Evolutionary conservation across 495 filamentous ascomycete genomes (phyloP).

Genomic region (Penicillium coprophilum): DNA sequence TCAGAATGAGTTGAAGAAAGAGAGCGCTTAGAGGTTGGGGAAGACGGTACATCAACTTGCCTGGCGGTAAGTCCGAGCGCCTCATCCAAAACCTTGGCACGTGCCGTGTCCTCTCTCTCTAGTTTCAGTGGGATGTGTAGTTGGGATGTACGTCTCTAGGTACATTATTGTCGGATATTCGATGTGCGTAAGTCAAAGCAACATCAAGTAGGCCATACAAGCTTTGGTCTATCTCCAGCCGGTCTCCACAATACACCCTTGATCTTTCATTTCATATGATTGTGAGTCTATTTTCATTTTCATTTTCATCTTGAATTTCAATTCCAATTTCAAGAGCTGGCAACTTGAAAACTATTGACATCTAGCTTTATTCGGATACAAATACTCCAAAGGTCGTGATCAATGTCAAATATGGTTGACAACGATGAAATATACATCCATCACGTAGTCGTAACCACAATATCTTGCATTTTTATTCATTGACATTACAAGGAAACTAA

Average conservation of each 20-base stretch:
- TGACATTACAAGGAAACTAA: not conserved
- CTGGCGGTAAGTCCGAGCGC: slow-evolving; percentile 18
- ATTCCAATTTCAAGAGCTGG: not conserved
- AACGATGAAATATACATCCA: not conserved
- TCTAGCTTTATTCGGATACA: not conserved
- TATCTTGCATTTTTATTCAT: not conserved
- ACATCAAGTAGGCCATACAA: not conserved
- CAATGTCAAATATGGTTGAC: not conserved
- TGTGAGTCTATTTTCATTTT: not conserved
- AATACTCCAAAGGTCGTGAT: not conserved
- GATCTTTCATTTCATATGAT: not conserved
- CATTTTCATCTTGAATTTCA: not conserved
- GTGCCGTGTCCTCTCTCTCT: not conserved
- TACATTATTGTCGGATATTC: not conserved
- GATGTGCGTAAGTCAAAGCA: not conserved
- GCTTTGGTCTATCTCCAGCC: not conserved
- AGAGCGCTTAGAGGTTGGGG: slow-evolving; percentile 22
- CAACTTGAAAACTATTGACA: not conserved
- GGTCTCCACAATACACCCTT: not conserved
- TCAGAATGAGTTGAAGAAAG: slow-evolving; percentile 19
- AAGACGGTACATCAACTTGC: slow-evolving; percentile 15
- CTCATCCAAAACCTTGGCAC: slow-evolving; percentile 11
- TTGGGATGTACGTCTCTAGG: not conserved
- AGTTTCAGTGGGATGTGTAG: not conserved
- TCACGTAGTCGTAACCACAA: not conserved